Evolutionary conservation across 176 grass and related monocot species (phyloP), one percentile per base, ranked within the genome.

Genomic region (Paspalum vaginatum): DNA sequence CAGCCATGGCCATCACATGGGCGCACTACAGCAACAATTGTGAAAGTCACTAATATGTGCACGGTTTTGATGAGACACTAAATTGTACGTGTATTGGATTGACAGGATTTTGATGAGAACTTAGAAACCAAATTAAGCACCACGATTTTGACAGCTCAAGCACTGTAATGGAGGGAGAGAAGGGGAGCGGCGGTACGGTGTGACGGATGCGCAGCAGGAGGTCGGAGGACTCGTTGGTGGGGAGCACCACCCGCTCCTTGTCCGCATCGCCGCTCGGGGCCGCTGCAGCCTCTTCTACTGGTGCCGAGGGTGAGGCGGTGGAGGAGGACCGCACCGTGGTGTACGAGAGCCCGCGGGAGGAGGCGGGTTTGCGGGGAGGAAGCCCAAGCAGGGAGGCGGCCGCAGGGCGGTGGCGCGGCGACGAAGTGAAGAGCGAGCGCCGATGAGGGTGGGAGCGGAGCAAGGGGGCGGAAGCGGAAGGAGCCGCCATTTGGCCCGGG

Each of bases 1-100:
- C 96, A 57, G 92, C 96, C 96, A 98, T 95, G 37, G 96, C 96
- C 96, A 98, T 98, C 60, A 98, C 90, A 95, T 98, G 96, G 46
- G 96, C 96, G 47, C 92, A 93, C 96, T 98, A 53, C 65, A 85
- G 26, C 77, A 83, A 53, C 25, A 50, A 67, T 3, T 14, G 47
- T 10, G n/a, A 58, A 27, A 1, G 24, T 58, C 48, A 11, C 6
- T 41, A 68, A 60, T 0, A 12, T 41, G 7, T 15, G 0, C 59
- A 53, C 5, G 51, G 8, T 71, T 50, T 37, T 51, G 4, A 32
- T 5, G 46, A 37, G 46, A 71, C 46, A 32, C 13, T 16, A 9
- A 48, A 51, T 5, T 12, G 16, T 21, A 73, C 22, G 18, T 1
- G 11, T 61, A 20, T 74, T 14, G 2, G 27, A 50, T 48, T 53